phyloP scores from a whole-genome alignment of 495 filamentous ascomycete species.

The Penicillium pancosmium region DNA sequence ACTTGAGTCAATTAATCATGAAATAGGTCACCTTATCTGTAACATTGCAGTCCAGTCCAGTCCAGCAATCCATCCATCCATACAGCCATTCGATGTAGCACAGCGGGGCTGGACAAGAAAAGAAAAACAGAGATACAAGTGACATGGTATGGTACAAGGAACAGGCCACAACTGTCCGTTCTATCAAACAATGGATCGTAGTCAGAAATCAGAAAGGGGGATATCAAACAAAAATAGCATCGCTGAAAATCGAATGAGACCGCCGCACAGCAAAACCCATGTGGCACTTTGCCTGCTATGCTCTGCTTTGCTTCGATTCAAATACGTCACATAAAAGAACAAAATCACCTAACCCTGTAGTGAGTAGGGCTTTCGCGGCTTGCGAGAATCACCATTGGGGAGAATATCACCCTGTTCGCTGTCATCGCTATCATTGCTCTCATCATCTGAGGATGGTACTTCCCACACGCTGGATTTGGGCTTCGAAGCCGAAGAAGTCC shows the following conservation, averaged over 20 bases:
- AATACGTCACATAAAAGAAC: neutral
- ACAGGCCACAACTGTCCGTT: neutral
- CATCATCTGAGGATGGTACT: conserved; percentile 1
- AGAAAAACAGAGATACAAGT: neutral
- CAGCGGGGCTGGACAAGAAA: neutral
- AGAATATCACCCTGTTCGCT: conserved; percentile 20
- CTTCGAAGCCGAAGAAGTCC: neutral
- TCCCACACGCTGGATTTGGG: neutral
- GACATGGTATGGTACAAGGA: neutral
- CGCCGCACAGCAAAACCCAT: neutral
- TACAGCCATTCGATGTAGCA: neutral
- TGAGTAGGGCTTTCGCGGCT: conserved; percentile 12
- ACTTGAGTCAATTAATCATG: no score
- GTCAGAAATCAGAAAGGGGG: neutral
- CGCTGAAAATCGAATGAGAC: neutral
- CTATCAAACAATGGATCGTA: neutral
- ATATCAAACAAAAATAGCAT: neutral
- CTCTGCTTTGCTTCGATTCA: neutral
- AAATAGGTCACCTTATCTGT: no score
- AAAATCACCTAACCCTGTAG: neutral
- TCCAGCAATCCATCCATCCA: no score
- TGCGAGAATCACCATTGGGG: conserved; percentile 13
- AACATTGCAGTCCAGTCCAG: no score
- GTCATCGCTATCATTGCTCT: conserved; percentile 17
- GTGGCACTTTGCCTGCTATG: neutral